Conservation (phyloP, 345 rosid genomes). For the Rhodamnia argentea region DNA sequence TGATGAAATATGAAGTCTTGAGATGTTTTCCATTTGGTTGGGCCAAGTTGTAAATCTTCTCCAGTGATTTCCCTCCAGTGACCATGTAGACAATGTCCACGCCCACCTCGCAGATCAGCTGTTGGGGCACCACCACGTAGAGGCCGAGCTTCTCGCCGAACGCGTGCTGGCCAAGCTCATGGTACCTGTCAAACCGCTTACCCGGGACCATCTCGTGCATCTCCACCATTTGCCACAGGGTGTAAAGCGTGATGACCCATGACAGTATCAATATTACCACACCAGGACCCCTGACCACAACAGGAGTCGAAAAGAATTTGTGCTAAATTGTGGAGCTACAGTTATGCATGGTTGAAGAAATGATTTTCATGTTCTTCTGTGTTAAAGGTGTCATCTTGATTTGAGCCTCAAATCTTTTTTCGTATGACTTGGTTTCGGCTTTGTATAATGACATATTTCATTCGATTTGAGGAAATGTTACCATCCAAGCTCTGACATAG, state of each 20-base stretch:
- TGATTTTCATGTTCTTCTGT: not conserved
- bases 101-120: conserved; percentile 53
- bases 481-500: conserved; percentile 73
- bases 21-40: conserved; percentile 16
- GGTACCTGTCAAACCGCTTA: conserved; percentile 62
- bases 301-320: not conserved
- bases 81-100: conserved; percentile 76
- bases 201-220: conserved; percentile 87
- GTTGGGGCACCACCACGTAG: conserved; percentile 72
- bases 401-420: not conserved
- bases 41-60: conserved; percentile 38
- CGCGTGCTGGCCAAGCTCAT: conserved; percentile 68
- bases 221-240: conserved; percentile 85
- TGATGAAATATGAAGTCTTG: conserved; percentile 48
- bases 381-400: not conserved
- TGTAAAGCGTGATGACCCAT: conserved; percentile 42
- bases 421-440: not conserved
- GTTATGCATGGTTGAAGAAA: not conserved
- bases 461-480: not conserved
- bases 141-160: conserved; percentile 78
- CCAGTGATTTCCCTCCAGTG: conserved; percentile 60
- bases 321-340: not conserved
- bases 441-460: not conserved
- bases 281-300: conserved; percentile 42
- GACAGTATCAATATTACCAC: conserved; percentile 32